Base-by-base conservation (phyloP, 306 rosid genomes). In the Abrus pulchellus region DNA sequence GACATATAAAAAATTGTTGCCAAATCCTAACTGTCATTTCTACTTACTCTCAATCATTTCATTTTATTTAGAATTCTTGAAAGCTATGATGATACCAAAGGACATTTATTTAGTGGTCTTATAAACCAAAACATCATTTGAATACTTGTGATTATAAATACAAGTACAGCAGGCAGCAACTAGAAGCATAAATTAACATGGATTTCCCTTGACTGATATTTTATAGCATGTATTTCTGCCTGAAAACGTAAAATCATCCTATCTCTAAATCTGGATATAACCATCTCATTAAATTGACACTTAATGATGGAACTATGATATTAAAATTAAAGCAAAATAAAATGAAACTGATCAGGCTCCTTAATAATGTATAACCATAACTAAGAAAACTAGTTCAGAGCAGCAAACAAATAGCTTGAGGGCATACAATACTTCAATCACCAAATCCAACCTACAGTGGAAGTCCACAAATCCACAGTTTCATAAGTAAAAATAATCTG, bases 161-260 rank as follows among this genome's bases (percentile, higher is more conserved):
- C 6, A 28, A 9, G 43, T 33, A 56, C 70, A 63, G 56, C 20
- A 53, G 60, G 30, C 48, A 69, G 48, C 43, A 27, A 63, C 45
- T 53, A 50, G 43, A 80, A 38, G 60, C 74, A 85, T 33, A 77
- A 48, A 11, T 65, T 34, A 30, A 68, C 60, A 77, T 32, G 29
- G 6, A 45, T 20, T 41, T 13, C 27, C 57, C 54, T 68, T 54
- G 43, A 48, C 55, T 59, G 45, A 48, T 65, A 61, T 29, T 74
- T n/a, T 65, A 68, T 40, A 54, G 11, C 13, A 9, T 57, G 33
- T 6, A 13, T 49, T 66, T 59, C 81, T 27, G 3, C 78, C 33
- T 59, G 83, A 28, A 74, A 54, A 49, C 53, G 7, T 32, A 40
- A 66, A 28, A 29, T 66, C 40, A 33, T 52, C 28, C 55, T 52